A percentile compares a stretch with the other conserved stretches of the same genome.
phyloP scores from a whole-genome alignment of 495 filamentous ascomycete species.

The Neurospora sp. region DNA sequence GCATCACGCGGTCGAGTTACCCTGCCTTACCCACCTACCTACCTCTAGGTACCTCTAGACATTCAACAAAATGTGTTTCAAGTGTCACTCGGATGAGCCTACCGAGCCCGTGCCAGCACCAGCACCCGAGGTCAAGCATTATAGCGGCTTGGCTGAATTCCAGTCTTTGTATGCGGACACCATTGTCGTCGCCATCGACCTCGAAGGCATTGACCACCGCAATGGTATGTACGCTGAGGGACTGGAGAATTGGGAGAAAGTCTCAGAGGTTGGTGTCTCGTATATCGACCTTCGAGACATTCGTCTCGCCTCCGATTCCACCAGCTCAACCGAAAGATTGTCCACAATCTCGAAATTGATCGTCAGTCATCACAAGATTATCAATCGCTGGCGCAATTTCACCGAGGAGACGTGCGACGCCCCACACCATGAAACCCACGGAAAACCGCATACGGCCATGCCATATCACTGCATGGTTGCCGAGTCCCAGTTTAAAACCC shows the following conservation, averaged over 20 bases:
- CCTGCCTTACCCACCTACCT: neutral
- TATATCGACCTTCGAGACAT: neutral
- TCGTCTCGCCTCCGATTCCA: neutral
- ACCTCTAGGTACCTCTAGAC: neutral
- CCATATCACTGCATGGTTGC: neutral
- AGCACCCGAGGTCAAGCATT: neutral
- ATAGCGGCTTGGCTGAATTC: neutral
- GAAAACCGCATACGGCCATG: neutral
- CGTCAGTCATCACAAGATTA: neutral
- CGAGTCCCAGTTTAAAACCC: rapidly evolving
- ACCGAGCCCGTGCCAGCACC: too few relatives aligned
- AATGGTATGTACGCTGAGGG: neutral
- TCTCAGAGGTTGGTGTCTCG: neutral
- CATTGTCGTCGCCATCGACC: neutral
- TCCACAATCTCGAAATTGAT: neutral
- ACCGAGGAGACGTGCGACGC: neutral
- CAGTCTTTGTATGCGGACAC: neutral
- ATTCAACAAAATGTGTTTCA: neutral
- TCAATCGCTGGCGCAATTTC: neutral
- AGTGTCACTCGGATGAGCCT: too few relatives aligned
- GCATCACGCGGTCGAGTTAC: neutral
- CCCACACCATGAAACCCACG: neutral
- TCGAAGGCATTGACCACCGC: neutral
- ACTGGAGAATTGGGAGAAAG: neutral
- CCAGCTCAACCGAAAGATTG: neutral